Percentiles rank a stretch among this genome's conserved stretches.
Evolutionary conservation across 1,284 basidiomycete genomes (phyloP).

Genomic region (Rhodotorula sp.): DNA sequence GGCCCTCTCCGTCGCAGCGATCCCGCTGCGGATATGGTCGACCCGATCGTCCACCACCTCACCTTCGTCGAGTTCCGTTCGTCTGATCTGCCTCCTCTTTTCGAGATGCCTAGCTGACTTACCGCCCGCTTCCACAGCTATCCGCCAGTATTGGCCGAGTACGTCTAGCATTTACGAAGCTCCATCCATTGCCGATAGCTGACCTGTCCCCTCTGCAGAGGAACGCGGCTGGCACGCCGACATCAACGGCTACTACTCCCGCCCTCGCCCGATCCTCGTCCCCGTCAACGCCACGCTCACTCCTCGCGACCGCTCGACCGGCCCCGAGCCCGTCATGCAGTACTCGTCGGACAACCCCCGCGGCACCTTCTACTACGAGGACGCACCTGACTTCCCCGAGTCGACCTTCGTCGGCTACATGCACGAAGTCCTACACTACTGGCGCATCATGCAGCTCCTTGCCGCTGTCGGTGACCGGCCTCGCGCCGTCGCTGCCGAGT

Average conservation of each 20-base stretch:
- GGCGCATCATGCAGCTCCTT: constrained; percentile 1
- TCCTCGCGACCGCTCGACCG: background rate
- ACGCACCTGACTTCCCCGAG: background rate
- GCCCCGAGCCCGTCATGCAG: too few species aligned
- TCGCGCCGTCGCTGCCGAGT: background rate
- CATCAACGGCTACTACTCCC: background rate
- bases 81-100: too few species aligned
- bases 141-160: constrained; percentile 1
- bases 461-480: background rate
- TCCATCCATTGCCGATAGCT: background rate
- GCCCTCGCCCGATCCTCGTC: background rate
- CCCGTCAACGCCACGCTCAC: background rate
- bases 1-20: background rate
- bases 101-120: too few species aligned
- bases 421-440: background rate
- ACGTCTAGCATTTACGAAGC: background rate
- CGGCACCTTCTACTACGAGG: background rate
- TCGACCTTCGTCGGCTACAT: background rate
- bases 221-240: background rate
- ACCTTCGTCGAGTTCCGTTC: background rate
- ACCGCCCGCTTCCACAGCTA: background rate
- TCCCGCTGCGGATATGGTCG: background rate
- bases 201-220: background rate
- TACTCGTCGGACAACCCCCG: background rate
- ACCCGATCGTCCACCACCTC: constrained; percentile 2